These are phyloP conservation scores for Trichomonas tenax DNA, from an alignment of 208 protist genomes.

Conservation along the genomic window DNA sequence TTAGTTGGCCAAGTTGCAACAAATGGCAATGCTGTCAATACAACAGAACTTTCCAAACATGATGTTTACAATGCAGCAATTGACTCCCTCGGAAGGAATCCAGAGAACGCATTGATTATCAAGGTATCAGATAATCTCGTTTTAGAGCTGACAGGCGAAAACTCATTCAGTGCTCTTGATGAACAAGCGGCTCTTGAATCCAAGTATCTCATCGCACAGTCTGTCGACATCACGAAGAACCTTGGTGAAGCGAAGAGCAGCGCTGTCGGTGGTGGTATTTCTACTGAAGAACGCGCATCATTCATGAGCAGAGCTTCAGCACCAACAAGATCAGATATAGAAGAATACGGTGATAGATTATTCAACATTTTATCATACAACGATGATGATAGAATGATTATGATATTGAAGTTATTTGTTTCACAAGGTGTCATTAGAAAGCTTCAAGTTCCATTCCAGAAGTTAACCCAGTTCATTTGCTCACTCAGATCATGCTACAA, in stretches of 20 bases:
- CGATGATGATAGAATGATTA: neutral
- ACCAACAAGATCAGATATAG: neutral
- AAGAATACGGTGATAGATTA: neutral
- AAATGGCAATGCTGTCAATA: neutral
- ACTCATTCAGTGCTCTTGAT: neutral
- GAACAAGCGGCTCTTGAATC: neutral
- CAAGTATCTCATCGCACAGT: neutral
- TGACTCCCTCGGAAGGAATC: neutral
- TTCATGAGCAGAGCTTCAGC: neutral
- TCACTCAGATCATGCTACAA: neutral
- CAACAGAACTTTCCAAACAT: neutral
- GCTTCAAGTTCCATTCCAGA: neutral
- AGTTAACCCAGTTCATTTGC: neutral
- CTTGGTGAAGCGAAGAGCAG: neutral
- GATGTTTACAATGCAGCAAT: neutral
- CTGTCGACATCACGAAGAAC: neutral
- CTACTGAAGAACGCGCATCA: neutral
- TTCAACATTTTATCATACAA: neutral
- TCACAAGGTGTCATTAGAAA: neutral
- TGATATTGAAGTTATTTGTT: neutral
- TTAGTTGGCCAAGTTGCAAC: neutral
- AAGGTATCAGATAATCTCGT: neutral
- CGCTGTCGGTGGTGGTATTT: neutral
- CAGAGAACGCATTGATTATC: neutral
- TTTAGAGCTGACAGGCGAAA: neutral